Base-by-base conservation (phyloP, 1,284 basidiomycete species). In the Vanrija humicola region DNA sequence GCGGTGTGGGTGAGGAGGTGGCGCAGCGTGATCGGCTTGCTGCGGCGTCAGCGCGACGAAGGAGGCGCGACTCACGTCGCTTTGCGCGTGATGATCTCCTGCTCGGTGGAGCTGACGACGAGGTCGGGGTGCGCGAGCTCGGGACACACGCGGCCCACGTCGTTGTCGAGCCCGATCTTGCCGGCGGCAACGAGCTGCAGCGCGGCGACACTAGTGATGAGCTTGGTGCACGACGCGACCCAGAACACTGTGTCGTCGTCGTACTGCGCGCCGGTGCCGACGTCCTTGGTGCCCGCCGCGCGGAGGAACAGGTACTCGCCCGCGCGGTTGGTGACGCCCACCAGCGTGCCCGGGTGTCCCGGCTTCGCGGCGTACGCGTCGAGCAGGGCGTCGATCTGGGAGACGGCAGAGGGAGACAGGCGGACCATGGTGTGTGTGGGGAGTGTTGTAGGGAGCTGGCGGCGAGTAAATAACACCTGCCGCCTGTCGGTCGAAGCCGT, bases 171-270 rank as follows among this genome's bases (percentile, higher is more conserved):
- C 15, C 45, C 40, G 48, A 69, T 43, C 47, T 64, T 64, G 23
- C 61, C 65, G 25, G 60, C 55, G 38, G 69, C 68, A 23, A 67
- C 67, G 8, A 64, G 58, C 55, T 69, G 68, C 14, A 68, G 54
- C n/a, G 59, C 61, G 2, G 34, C 47, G 5, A 54, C 43, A 23
- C 38, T 34, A 0, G 46, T 38, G 25, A 54, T n/a, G 15, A 54
- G 53, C 43, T 54, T 54, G 47, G 47, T 44, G 47, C 61, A 66
- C 6, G 58, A 62, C 18, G 58, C 61, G 39, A 63, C 61, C 47
- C 60, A 54, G 53, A 61, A 64, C 21, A 64, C 44, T 60, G 56
- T 54, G 46, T 58, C 56, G 28, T 53, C 40, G 23, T 43, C 42
- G 44, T 54, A 47, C 40, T 42, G 43, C 34, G 54, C 56, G 34